A percentile compares a stretch with the other conserved stretches of the same genome.
Evolutionary conservation across 768 basidiomycete species (phyloP).

Genomic region (Xerocomus potaroensis): DNA sequence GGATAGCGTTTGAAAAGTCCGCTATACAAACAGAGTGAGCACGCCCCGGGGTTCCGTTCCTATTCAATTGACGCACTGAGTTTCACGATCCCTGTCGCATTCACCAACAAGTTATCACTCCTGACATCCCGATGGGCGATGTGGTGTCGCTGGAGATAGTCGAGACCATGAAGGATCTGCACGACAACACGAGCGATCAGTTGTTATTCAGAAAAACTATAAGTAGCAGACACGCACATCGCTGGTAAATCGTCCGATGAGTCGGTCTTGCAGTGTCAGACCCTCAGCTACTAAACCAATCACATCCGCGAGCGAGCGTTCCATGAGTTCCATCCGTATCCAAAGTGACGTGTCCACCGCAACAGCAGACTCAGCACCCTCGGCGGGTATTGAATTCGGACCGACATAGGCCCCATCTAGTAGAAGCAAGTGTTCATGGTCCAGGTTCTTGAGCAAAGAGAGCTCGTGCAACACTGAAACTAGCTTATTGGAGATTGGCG

Average conservation of each 20-base stretch:
- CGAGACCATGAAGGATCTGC: constrained; percentile 62
- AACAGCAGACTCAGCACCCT: constrained; percentile 9
- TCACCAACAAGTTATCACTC: constrained; percentile 78
- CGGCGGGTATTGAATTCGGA: constrained; percentile 32
- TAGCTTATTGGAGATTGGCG: constrained; percentile 54
- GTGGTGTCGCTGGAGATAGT: constrained; percentile 56
- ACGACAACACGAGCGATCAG: constrained; percentile 1
- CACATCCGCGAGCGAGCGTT: constrained; percentile 80
- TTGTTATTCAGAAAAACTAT: not conserved
- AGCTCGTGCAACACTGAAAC: constrained; percentile 60
- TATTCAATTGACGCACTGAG: constrained; percentile 46
- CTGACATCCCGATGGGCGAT: constrained; percentile 84
- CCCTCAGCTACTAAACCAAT: constrained; percentile 60
- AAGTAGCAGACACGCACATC: constrained; percentile 59
- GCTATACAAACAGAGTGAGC: constrained; percentile 36
- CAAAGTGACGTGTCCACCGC: constrained; percentile 59
- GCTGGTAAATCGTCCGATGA: constrained; percentile 68
- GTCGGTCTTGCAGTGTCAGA: constrained; percentile 59
- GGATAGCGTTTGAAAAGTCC: constrained; percentile 77
- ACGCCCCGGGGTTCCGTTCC: too few species aligned
- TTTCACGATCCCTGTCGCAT: constrained; percentile 65
- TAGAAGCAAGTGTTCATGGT: constrained; percentile 58
- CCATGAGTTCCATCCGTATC: constrained; percentile 91
- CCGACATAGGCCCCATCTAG: constrained; percentile 73
- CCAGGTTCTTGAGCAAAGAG: constrained; percentile 48